Evolutionary conservation across 768 basidiomycete species (phyloP).

Genomic region (Amyloporia xantha): DNA sequence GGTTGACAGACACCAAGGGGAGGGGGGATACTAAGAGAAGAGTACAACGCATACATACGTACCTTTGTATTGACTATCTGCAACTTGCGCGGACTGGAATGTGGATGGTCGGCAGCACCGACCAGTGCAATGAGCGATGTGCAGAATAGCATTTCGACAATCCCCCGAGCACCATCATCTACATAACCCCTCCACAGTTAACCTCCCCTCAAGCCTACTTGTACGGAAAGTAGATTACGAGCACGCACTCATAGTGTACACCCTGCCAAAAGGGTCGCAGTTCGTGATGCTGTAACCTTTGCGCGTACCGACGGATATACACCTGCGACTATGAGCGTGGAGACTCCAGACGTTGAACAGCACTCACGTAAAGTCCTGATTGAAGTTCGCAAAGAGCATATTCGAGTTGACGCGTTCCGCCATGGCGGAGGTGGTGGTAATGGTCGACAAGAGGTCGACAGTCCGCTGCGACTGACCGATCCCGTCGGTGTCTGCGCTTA

Average conservation of each 20-base stretch:
- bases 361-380: slow-evolving; percentile 90
- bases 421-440: slow-evolving; percentile 17
- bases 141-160: slow-evolving; percentile 99
- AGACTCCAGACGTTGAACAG: background rate
- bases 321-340: slow-evolving; percentile 35
- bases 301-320: slow-evolving; percentile 90
- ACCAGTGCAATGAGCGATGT: slow-evolving; percentile 96
- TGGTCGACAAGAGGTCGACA: background rate
- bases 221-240: background rate
- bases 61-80: slow-evolving; percentile 99
- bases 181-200: background rate
- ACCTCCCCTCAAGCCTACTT: background rate
- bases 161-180: slow-evolving; percentile 93
- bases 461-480: too few species aligned
- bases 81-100: slow-evolving; percentile 84
- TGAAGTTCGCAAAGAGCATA: slow-evolving; percentile 90
- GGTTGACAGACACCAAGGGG: too few species aligned
- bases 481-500: too few species aligned
- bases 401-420: slow-evolving; percentile 36
- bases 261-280: slow-evolving; percentile 94
- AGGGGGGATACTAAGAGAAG: too few species aligned
- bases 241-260: slow-evolving; percentile 87
- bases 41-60: too few species aligned
- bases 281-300: slow-evolving; percentile 97
- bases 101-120: slow-evolving; percentile 89